Percentiles rank a stretch among this genome's conserved stretches.
phyloP scores from a whole-genome alignment of 2,329 filamentous ascomycete genomes.

The Penicillium sp. region DNA sequence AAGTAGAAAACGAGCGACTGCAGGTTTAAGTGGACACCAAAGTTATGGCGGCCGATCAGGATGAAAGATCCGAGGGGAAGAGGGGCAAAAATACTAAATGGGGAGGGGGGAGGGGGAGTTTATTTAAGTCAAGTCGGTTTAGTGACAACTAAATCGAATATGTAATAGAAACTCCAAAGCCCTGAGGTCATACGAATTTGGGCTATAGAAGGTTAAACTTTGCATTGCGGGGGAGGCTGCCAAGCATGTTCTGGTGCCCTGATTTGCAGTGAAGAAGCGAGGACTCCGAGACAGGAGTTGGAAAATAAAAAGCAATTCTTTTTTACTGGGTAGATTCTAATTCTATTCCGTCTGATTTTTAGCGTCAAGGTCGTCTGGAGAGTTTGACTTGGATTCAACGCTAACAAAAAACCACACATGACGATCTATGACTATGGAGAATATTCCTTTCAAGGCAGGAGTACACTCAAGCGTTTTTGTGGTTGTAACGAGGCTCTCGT shows the following conservation, averaged over 20 bases:
- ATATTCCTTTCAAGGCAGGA: neutral
- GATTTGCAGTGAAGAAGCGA: conserved; percentile 25
- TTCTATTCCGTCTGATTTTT: neutral
- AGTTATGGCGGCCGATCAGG: neutral
- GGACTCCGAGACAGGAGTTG: neutral
- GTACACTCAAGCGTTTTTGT: neutral
- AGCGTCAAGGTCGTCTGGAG: neutral
- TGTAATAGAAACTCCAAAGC: conserved; percentile 14
- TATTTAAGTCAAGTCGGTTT: conserved; percentile 2
- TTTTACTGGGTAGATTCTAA: no score
- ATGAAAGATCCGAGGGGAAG: conserved; percentile 4
- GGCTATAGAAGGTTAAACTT: conserved; percentile 16
- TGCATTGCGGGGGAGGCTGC: conserved; percentile 27
- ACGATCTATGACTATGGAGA: neutral
- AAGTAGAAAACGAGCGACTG: neutral
- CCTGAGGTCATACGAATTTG: conserved; percentile 17
- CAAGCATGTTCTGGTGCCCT: conserved; percentile 23
- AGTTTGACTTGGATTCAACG: neutral
- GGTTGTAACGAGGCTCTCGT: neutral
- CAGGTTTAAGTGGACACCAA: neutral
- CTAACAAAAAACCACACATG: neutral
- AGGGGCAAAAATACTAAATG: neutral
- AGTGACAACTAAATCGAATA: conserved; percentile 13
- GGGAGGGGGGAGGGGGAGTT: neutral
- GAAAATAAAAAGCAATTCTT: conserved; percentile 1